Conservation (phyloP, 371 early-diverging fungal genomes). For the Enterocytospora artemiae region DNA sequence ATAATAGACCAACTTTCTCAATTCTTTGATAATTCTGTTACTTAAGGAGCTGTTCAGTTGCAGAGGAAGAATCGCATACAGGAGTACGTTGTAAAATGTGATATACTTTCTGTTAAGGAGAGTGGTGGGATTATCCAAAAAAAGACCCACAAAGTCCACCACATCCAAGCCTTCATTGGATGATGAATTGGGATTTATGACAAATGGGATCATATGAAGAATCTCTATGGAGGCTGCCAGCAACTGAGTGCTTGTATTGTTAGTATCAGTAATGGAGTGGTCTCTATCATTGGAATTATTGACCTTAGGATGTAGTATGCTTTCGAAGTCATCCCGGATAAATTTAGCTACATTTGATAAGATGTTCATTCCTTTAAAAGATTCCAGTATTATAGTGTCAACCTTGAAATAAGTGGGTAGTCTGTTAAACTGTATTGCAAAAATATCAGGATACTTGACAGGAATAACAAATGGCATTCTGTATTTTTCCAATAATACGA, state of each 20-base stretch:
- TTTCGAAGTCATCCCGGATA: not conserved
- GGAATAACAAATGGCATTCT: no score
- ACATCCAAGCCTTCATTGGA: no score
- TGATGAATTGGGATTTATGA: no score
- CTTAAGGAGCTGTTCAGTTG: not conserved
- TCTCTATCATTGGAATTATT: not conserved
- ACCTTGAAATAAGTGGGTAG: no score
- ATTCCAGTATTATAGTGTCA: no score
- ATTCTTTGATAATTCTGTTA: conserved; percentile 2
- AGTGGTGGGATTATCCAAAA: not conserved
- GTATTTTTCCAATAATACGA: no score
- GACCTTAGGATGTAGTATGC: not conserved
- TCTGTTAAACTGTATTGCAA: no score
- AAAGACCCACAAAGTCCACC: not conserved
- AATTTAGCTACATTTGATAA: no score
- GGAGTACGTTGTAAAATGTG: conserved; percentile 14
- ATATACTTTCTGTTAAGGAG: conserved; percentile 7
- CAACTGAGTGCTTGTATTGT: not conserved
- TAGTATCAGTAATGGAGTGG: not conserved
- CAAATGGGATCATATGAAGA: no score
- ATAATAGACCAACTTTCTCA: conserved; percentile 19
- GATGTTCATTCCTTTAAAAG: no score
- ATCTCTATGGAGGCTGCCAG: not conserved
- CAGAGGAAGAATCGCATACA: conserved; percentile 6
- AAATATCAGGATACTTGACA: no score